Percentiles rank a stretch among this genome's conserved stretches.
Conservation (phyloP, 805 yeast species). For the Jamesozyma lodderae region DNA sequence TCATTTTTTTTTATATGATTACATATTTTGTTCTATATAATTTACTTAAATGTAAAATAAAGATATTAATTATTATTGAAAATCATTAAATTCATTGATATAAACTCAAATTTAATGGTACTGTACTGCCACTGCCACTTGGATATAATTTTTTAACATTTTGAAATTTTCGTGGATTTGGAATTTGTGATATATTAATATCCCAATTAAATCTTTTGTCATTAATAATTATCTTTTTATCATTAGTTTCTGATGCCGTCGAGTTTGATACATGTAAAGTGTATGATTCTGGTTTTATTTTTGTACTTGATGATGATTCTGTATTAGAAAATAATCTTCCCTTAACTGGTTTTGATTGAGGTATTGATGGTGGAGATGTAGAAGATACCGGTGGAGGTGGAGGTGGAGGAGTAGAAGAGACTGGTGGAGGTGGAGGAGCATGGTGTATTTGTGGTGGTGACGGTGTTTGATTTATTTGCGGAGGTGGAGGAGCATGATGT, state of each 20-base stretch:
- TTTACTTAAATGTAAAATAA: too few species aligned
- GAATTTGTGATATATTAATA: conserved; percentile 56
- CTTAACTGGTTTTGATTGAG: conserved; percentile 5
- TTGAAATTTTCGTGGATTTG: conserved; percentile 77
- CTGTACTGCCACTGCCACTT: conserved; percentile 89
- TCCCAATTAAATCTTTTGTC: conserved; percentile 63
- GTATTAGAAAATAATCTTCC: conserved; percentile 23
- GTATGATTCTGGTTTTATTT: conserved; percentile 11
- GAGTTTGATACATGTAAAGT: conserved; percentile 5
- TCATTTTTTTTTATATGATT: not conserved
- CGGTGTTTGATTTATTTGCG: too few species aligned
- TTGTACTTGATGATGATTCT: conserved; percentile 22
- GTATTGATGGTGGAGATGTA: conserved; percentile 2
- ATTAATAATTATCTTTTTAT: conserved; percentile 43
- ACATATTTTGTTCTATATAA: too few species aligned
- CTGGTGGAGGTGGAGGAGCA: conserved; percentile 21
- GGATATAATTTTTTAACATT: conserved; percentile 76
- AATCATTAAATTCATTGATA: conserved; percentile 5
- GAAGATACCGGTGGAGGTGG: conserved; percentile 14
- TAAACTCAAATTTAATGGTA: conserved; percentile 56
- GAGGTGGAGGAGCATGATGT: conserved; percentile 13
- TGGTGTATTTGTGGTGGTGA: conserved; percentile 20
- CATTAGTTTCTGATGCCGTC: not conserved
- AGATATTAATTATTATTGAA: too few species aligned
- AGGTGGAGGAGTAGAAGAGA: conserved; percentile 12